Evolutionary conservation across 202 grass and related monocot genomes (phyloP).

Genomic region (Carex sylvatica): DNA sequence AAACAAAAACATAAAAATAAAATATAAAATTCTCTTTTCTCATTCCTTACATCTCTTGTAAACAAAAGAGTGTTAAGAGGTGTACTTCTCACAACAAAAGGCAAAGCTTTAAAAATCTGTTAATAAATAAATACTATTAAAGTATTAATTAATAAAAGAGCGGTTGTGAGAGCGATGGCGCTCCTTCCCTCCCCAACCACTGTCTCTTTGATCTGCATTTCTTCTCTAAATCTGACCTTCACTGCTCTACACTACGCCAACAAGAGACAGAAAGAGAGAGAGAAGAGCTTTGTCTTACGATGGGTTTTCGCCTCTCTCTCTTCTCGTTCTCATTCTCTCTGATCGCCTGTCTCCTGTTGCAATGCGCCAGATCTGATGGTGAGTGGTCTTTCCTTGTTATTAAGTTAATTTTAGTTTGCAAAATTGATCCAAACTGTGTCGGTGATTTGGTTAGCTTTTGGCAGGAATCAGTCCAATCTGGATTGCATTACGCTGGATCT

Average conservation of each 20-base stretch:
- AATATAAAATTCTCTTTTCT: too few species aligned
- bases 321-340: conserved; percentile 39
- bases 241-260: background rate
- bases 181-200: conserved; percentile 6
- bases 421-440: background rate
- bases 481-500: conserved; percentile 24
- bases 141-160: background rate
- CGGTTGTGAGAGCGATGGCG: conserved; percentile 24
- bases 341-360: conserved; percentile 42
- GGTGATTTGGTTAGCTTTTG: too few species aligned
- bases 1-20: too few species aligned
- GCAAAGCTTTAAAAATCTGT: too few species aligned
- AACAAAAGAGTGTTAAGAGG: too few species aligned
- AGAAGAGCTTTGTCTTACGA: conserved; percentile 5
- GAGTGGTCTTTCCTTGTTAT: background rate
- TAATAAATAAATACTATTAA: too few species aligned
- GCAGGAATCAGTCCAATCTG: background rate
- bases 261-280: background rate
- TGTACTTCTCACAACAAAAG: too few species aligned
- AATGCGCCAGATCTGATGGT: conserved; percentile 79
- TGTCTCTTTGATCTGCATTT: background rate
- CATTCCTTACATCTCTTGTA: too few species aligned
- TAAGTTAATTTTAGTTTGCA: background rate
- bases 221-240: conserved; percentile 23
- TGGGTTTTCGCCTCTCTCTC: conserved; percentile 41